Evolutionary conservation across 352 stramenopile genomes (phyloP).

Genomic region (Phytopythium chamaehyphon): DNA sequence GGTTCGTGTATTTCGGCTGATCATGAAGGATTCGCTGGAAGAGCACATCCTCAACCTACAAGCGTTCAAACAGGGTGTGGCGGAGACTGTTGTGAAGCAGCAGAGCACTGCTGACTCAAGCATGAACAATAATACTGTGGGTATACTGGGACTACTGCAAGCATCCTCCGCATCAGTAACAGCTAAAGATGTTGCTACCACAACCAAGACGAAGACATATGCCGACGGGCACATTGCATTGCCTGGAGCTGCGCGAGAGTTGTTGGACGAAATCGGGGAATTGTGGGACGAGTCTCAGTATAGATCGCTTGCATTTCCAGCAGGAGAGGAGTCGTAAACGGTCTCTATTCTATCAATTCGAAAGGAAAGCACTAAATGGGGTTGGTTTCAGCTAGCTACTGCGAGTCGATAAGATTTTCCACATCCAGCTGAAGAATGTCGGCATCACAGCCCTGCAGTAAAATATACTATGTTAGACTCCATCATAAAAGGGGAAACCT

Average conservation of each 20-base stretch:
- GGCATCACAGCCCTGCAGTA: constrained; percentile 66
- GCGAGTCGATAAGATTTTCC: constrained; percentile 78
- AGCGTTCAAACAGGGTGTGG: constrained; percentile 72
- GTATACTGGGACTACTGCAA: constrained; percentile 58
- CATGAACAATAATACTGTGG: constrained; percentile 63
- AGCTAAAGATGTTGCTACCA: constrained; percentile 22
- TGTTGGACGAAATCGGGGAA: constrained; percentile 67
- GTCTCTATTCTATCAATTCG: constrained; percentile 13
- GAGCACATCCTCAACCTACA: constrained; percentile 81
- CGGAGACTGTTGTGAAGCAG: constrained; percentile 49
- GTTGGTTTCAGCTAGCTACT: constrained; percentile 14
- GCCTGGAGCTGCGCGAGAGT: constrained; percentile 21
- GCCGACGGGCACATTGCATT: constrained; percentile 1
- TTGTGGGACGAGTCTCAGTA: constrained; percentile 85
- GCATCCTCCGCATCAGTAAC: constrained; percentile 40
- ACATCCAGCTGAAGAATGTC: constrained; percentile 99
- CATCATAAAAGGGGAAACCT: not conserved
- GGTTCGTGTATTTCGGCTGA: constrained; percentile 76
- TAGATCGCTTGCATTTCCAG: constrained; percentile 62
- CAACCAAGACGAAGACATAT: constrained; percentile 1
- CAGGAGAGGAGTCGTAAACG: not conserved
- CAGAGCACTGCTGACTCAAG: constrained; percentile 43
- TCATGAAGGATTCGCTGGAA: constrained; percentile 70
- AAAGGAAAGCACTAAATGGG: not conserved
- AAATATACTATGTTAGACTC: not conserved